Evolutionary conservation across 2,329 filamentous ascomycete genomes (phyloP).

Genomic region (Aspergillus vadensis): DNA sequence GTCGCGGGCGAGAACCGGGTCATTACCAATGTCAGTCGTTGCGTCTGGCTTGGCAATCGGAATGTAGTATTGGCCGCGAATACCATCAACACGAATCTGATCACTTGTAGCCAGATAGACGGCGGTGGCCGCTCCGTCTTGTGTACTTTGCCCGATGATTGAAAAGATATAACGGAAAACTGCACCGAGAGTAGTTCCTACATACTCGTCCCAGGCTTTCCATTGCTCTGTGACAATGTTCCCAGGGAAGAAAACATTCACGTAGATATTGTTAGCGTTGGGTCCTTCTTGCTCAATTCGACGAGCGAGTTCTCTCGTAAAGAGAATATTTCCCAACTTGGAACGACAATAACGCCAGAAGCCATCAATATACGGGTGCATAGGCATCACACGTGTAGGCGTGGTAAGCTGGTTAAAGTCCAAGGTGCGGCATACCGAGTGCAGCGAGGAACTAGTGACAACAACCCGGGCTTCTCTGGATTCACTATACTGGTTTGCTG

Average conservation of each 20-base stretch:
- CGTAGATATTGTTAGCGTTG: not conserved
- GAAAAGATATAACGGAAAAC: not conserved
- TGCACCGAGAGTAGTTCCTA: not conserved
- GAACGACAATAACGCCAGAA: not conserved
- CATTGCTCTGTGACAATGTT: not conserved
- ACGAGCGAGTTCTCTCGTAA: not conserved
- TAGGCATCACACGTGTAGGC: not conserved
- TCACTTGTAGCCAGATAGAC: slow-evolving; percentile 12
- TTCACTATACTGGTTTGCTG: not conserved
- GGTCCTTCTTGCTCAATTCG: not conserved
- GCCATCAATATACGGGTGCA: not conserved
- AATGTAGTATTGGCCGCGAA: slow-evolving; percentile 41
- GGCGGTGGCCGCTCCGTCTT: not conserved
- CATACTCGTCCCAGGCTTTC: not conserved
- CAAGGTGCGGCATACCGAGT: not conserved
- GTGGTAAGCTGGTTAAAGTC: not conserved
- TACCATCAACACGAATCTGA: slow-evolving; percentile 8
- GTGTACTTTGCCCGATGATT: not conserved
- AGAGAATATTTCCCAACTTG: not conserved
- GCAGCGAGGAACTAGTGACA: not conserved
- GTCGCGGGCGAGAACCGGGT: slow-evolving; percentile 21
- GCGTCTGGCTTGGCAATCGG: slow-evolving; percentile 36
- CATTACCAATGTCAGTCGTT: slow-evolving; percentile 28
- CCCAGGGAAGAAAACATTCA: not conserved
- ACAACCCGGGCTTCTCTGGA: not conserved